Percentiles rank a stretch among this genome's conserved stretches.
Evolutionary conservation across 106 monocot species (phyloP).

Genomic region (Cymbidium sinense): DNA sequence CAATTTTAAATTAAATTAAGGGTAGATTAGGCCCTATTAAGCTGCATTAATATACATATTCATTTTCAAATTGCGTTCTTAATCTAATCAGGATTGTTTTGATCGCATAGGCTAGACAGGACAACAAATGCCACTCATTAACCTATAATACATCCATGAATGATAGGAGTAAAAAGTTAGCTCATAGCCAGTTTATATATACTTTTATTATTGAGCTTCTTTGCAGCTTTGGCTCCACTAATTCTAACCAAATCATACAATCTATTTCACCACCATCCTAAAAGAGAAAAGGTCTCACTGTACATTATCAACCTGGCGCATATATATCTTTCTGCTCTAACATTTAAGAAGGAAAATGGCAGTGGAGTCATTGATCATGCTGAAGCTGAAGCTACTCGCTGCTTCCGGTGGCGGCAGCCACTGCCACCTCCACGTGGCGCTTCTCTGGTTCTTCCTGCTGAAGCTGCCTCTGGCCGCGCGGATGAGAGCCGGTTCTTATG

Average conservation of each 20-base stretch:
- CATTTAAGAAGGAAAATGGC: conserved; percentile 5
- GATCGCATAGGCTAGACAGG: no score
- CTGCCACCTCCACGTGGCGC: conserved; percentile 28
- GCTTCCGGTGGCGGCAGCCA: conserved; percentile 12
- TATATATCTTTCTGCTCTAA: neutral
- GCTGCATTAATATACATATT: no score
- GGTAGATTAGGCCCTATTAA: no score
- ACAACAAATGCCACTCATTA: neutral
- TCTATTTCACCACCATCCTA: no score
- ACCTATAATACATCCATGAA: neutral
- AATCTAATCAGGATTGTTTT: no score
- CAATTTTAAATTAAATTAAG: no score
- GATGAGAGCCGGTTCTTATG: conserved; percentile 14
- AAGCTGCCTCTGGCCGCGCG: conserved; percentile 25
- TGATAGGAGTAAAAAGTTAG: neutral
- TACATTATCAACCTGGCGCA: neutral
- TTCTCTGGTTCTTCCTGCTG: conserved; percentile 40
- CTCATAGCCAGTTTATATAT: neutral
- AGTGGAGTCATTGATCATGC: conserved; percentile 17
- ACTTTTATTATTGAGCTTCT: conserved; percentile 3
- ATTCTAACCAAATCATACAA: conserved; percentile 1
- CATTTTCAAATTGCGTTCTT: no score
- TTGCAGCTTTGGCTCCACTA: neutral
- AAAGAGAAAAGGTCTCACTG: neutral
- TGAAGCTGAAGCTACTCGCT: conserved; percentile 31